Conservation (phyloP, 208 protist genomes). For the Histomonas meleagridis region DNA sequence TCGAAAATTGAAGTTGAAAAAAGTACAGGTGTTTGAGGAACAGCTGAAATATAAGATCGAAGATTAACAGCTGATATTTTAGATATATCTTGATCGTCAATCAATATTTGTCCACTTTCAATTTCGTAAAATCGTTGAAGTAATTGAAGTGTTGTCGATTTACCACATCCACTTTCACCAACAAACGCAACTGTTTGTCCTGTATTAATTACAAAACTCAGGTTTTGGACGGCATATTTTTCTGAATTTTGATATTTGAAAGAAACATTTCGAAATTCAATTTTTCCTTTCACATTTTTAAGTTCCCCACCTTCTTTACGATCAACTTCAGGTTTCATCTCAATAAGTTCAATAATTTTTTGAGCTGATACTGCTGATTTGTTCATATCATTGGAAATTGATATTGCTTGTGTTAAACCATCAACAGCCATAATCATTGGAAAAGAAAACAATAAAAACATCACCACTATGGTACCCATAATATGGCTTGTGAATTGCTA, state of each 20-base stretch:
- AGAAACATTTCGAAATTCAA: constrained; percentile 17
- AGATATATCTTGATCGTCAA: background rate
- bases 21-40: constrained; percentile 53
- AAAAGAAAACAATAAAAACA: background rate
- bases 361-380: background rate
- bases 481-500: background rate
- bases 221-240: background rate
- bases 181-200: constrained; percentile 20
- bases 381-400: background rate
- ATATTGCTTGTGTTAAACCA: background rate
- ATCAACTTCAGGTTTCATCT: background rate
- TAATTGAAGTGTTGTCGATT: background rate
- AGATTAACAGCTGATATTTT: background rate
- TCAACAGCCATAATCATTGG: background rate
- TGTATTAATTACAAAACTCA: background rate
- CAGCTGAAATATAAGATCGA: constrained; percentile 40
- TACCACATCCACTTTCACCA: constrained; percentile 16
- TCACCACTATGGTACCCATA: background rate
- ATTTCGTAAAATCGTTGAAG: constrained; percentile 28
- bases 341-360: background rate
- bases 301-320: background rate
- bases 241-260: background rate
- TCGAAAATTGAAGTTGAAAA: constrained; percentile 51
- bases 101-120: background rate
- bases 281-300: background rate